Conservation (phyloP, 2,329 filamentous ascomycete genomes). For the Botrytis hyacinthi region DNA sequence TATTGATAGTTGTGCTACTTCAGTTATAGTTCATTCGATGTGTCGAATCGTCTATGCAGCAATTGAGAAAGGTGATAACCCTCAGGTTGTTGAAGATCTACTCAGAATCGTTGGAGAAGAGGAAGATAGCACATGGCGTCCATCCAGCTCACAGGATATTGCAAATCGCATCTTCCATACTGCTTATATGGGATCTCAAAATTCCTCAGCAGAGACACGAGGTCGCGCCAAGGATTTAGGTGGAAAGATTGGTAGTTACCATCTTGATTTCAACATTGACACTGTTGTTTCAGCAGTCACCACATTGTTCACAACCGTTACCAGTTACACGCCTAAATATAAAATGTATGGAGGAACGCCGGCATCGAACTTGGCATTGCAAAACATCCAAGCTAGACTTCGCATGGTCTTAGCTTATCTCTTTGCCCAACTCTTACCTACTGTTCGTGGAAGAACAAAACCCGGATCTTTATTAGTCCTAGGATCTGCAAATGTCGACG, state of each 20-base stretch:
- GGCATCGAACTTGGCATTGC: conserved; percentile 53
- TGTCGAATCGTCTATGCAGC: conserved; percentile 55
- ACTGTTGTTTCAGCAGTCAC: conserved; percentile 22
- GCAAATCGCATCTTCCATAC: conserved; percentile 60
- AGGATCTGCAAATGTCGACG: conserved; percentile 65
- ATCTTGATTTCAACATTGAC: conserved; percentile 61
- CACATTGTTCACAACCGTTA: conserved; percentile 54
- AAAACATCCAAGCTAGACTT: conserved; percentile 62
- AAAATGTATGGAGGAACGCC: conserved; percentile 55
- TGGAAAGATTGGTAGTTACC: conserved; percentile 65
- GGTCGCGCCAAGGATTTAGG: conserved; percentile 61
- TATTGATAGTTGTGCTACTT: conserved; percentile 18
- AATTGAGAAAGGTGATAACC: conserved; percentile 47
- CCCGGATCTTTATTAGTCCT: conserved; percentile 64
- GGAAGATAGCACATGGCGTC: conserved; percentile 44
- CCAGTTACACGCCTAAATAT: conserved; percentile 60
- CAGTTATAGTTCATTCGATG: conserved; percentile 21
- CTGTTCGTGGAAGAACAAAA: conserved; percentile 51
- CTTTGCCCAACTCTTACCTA: conserved; percentile 57
- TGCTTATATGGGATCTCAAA: conserved; percentile 18
- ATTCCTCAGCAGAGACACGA: conserved; percentile 52
- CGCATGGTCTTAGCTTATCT: conserved; percentile 65
- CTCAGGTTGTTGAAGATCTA: conserved; percentile 50
- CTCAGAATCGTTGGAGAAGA: conserved; percentile 53
- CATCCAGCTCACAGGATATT: conserved; percentile 51